Percentiles rank a stretch among this genome's conserved stretches.
Conservation (phyloP, 2,329 filamentous ascomycete genomes). For the Clarireedia hainanense region DNA sequence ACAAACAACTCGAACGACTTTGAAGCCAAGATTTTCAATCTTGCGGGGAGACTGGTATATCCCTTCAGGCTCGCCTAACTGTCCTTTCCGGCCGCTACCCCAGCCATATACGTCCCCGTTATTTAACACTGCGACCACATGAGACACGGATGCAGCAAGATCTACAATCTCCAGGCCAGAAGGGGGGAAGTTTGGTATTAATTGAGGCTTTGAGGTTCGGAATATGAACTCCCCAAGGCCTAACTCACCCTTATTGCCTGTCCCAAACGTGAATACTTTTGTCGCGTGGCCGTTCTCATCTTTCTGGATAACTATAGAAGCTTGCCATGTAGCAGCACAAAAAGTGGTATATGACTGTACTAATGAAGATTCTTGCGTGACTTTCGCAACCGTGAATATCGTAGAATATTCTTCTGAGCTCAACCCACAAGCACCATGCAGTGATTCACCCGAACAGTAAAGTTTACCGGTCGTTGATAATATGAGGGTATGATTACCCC, state of each 20-base stretch:
- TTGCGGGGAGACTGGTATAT: slow-evolving; percentile 52
- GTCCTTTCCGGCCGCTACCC: slow-evolving; percentile 81
- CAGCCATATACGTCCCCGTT: slow-evolving; percentile 79
- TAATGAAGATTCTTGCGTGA: slow-evolving; percentile 20
- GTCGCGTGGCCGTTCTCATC: slow-evolving; percentile 37
- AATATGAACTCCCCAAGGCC: slow-evolving; percentile 51
- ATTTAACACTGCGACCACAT: slow-evolving; percentile 64
- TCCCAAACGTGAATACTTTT: slow-evolving; percentile 55
- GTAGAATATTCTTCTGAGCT: slow-evolving; percentile 6
- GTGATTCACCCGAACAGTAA: slow-evolving; percentile 56
- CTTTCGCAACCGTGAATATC: slow-evolving; percentile 16
- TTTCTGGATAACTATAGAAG: slow-evolving; percentile 52
- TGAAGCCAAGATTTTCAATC: slow-evolving; percentile 52
- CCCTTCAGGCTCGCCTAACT: slow-evolving; percentile 56
- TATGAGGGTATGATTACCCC: slow-evolving; percentile 82
- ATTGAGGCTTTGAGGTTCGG: slow-evolving; percentile 38
- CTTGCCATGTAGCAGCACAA: slow-evolving; percentile 72
- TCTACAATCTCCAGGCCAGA: slow-evolving; percentile 48
- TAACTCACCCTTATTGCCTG: slow-evolving; percentile 63
- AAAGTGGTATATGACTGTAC: slow-evolving; percentile 29
- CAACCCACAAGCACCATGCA: slow-evolving; percentile 46
- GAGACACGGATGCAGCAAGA: slow-evolving; percentile 67
- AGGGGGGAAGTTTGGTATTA: slow-evolving; percentile 58
- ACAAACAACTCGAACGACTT: slow-evolving; percentile 60
- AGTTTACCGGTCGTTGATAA: slow-evolving; percentile 54